phyloP scores from a whole-genome alignment of 495 filamentous ascomycete species.

The Penicillium maclennaniae region DNA sequence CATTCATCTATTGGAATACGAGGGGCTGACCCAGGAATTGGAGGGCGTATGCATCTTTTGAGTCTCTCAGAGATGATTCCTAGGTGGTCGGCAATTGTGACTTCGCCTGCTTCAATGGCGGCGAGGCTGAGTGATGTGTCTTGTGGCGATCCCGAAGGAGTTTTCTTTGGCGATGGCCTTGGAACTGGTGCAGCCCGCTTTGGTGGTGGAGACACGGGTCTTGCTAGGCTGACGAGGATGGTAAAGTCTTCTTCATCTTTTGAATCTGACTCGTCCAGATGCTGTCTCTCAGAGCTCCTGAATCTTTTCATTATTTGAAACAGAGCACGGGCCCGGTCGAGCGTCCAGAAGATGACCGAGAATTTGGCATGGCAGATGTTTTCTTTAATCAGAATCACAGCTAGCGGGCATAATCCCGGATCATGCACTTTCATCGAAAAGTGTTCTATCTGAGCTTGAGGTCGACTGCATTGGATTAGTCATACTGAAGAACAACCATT shows the following conservation, averaged over 20 bases:
- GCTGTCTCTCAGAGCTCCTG: constrained; percentile 7
- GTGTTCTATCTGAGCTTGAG: background rate
- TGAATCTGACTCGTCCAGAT: background rate
- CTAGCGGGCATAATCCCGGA: background rate
- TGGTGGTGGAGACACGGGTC: constrained; percentile 19
- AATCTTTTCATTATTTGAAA: constrained; percentile 15
- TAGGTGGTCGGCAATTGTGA: constrained; percentile 50
- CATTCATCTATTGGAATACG: constrained; percentile 46
- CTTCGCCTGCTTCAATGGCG: constrained; percentile 56
- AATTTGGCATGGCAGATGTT: background rate
- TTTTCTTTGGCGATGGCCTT: background rate
- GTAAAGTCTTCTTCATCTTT: background rate
- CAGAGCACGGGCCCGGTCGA: background rate
- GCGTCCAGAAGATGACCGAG: background rate
- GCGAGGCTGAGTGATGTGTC: constrained; percentile 27
- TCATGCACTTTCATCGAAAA: background rate
- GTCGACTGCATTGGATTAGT: background rate
- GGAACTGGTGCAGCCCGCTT: background rate
- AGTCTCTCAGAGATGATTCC: constrained; percentile 47
- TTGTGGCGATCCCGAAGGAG: background rate
- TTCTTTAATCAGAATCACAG: background rate
- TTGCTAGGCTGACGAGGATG: constrained; percentile 7
- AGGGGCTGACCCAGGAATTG: constrained; percentile 16
- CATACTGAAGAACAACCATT: background rate
- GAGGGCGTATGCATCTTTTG: constrained; percentile 13